Base-by-base conservation (phyloP, 1,139 yeast genomes). In the Hansenula lynferdii region DNA sequence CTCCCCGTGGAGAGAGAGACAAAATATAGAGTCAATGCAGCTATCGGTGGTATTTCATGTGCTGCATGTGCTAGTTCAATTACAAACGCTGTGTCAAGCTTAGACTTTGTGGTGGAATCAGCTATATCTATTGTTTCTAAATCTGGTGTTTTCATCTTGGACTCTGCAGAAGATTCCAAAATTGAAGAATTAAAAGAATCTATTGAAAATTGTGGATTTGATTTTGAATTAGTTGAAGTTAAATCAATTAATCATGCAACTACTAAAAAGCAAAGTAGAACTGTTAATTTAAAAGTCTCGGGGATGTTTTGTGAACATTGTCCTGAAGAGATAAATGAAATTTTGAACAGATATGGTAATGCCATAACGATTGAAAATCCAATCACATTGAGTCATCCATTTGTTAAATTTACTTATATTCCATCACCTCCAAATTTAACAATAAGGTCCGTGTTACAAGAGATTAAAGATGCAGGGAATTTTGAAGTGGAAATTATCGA, bases 301-400 rank as follows among this genome's bases (percentile, higher is more conserved):
- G 90, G 90, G 2, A 82, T 84, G 86, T 77, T 61, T 53, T 84
- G 92, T 61, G 71, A 66, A 16, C 77, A 79, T 52, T 84, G 92
- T 53, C 92, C 92, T 2, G 73, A 70, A 23, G 55, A 69, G 3
- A 68, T 84, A 28, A 70, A 70, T 49, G 60, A 66, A 2, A 72
- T 73, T 34, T 61, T 84, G 37, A 51, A 61, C 3, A 64, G 68
- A 10, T 76, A 69, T 51, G 89, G 86, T 38, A 74, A 72, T 35
- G 75, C 80, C 0, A 60, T 69, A 11, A 68, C 75, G 5, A 66
- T 80, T 8, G 72, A 73, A 32, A 77, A 77, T 43, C 73, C 78
- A 3, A 67, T 81, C 29, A 66, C 84, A 0, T 60, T 80, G 40
- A 61, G 65, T 7, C 62, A 70, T 36, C 90, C 89, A 1, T 70